A percentile compares a stretch with the other conserved stretches of the same genome.
These are phyloP conservation scores for Paramecium octaurelia DNA, from an alignment of 73 alveolate genomes.

Conservation along the genomic window DNA sequence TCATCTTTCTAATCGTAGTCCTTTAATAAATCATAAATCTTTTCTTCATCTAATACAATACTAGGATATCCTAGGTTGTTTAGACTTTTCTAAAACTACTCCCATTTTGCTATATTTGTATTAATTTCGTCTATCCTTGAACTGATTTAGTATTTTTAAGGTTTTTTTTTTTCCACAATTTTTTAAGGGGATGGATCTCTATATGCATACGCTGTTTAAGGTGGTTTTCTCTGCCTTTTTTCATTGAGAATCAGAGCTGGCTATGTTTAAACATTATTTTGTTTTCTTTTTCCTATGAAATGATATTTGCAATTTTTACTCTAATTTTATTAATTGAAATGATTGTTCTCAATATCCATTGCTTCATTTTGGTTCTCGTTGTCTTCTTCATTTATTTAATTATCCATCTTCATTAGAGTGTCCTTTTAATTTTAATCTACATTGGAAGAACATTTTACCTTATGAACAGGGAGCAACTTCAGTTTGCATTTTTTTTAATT, in stretches of 20 bases:
- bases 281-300: neutral
- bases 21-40: neutral
- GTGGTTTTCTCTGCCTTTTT: neutral
- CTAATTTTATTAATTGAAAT: neutral
- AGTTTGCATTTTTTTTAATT: neutral
- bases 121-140: neutral
- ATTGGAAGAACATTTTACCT: neutral
- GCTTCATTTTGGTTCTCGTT: neutral
- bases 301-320: neutral
- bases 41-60: neutral
- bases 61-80: neutral
- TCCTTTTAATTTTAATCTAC: neutral
- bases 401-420: neutral
- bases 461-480: neutral
- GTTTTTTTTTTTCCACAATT: neutral
- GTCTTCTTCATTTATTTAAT: neutral
- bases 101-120: neutral
- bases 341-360: conserved; percentile 4
- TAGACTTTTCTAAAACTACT: neutral
- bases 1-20: neutral
- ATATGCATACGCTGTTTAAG: neutral
- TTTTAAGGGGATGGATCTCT: neutral
- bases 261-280: neutral
- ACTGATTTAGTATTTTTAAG: neutral
- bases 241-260: neutral